phyloP scores from a whole-genome alignment of 495 filamentous ascomycete species.

The Clavariopsis aquatica region DNA sequence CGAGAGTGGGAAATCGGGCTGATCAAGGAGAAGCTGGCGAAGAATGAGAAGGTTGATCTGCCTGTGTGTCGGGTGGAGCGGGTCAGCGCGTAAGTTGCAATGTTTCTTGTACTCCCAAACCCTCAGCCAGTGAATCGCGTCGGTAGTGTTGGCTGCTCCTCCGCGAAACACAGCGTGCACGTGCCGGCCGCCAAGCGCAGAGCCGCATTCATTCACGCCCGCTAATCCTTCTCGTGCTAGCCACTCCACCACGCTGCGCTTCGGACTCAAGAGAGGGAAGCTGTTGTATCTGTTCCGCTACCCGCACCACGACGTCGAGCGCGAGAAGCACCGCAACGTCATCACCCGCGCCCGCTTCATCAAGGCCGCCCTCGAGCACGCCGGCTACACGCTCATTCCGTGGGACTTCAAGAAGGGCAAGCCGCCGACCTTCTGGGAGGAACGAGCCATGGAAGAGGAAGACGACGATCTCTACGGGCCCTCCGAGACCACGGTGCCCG shows the following conservation, averaged over 20 bases:
- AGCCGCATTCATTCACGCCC: conserved; percentile 20
- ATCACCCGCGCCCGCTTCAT: conserved; percentile 36
- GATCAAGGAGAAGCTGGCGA: conserved; percentile 32
- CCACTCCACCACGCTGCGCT: conserved; percentile 14
- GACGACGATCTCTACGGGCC: conserved; percentile 70
- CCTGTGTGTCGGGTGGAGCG: conserved; percentile 30
- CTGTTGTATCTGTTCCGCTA: conserved; percentile 34
- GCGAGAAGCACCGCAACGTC: conserved; percentile 37
- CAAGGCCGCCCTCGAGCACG: conserved; percentile 27
- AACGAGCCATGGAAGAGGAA: conserved; percentile 62
- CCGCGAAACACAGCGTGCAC: background rate
- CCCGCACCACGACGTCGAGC: conserved; percentile 34
- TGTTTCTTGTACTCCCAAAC: background rate
- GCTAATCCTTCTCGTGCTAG: conserved; percentile 15
- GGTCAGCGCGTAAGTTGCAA: conserved; percentile 22
- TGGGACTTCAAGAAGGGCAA: conserved; percentile 34
- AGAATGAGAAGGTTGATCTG: conserved; percentile 21
- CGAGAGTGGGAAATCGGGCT: conserved; percentile 34
- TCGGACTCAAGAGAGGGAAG: conserved; percentile 31
- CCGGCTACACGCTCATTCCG: conserved; percentile 29
- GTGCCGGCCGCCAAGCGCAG: conserved; percentile 12
- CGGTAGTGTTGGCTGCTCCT: background rate
- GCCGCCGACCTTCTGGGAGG: conserved; percentile 31
- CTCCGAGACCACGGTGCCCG: conserved; percentile 40
- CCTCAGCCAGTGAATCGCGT: background rate